Evolutionary conservation across 2,329 filamentous ascomycete species (phyloP).

Genomic region (Penicillium vulpinum): DNA sequence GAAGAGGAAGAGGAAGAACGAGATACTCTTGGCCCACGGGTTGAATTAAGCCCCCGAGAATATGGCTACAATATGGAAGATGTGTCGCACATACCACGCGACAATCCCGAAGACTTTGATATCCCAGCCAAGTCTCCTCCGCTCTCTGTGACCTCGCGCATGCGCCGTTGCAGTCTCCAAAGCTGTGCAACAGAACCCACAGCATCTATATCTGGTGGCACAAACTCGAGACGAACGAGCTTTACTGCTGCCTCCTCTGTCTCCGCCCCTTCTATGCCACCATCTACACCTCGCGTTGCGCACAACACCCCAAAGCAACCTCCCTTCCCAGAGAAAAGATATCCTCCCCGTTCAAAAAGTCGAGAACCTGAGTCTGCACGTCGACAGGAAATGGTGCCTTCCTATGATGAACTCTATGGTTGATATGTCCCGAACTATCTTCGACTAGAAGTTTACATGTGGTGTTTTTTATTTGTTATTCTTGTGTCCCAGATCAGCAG

Average conservation of each 20-base stretch:
- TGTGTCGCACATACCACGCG: background rate
- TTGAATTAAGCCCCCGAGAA: conserved; percentile 1
- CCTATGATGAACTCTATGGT: conserved; percentile 43
- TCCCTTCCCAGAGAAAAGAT: conserved; percentile 22
- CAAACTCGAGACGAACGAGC: conserved; percentile 36
- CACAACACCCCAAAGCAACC: conserved; percentile 10
- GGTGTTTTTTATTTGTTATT: background rate
- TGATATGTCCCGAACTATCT: conserved; percentile 16
- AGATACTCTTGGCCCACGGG: conserved; percentile 14
- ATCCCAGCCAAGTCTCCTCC: conserved; percentile 36
- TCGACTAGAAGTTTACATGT: conserved; percentile 5
- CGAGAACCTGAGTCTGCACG: conserved; percentile 22
- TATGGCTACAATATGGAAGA: conserved; percentile 13
- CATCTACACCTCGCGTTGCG: conserved; percentile 28
- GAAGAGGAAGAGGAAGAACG: conserved; percentile 23
- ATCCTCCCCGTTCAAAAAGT: conserved; percentile 16
- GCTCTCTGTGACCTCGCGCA: conserved; percentile 39
- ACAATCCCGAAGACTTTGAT: conserved; percentile 24
- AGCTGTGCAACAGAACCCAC: conserved; percentile 31
- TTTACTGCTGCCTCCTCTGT: conserved; percentile 30
- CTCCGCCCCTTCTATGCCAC: conserved; percentile 27
- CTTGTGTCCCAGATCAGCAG: background rate
- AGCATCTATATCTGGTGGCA: conserved; percentile 27
- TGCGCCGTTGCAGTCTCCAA: conserved; percentile 38
- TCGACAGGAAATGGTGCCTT: conserved; percentile 37